Evolutionary conservation across 306 rosid genomes (phyloP), one percentile per base, ranked within the genome.

Genomic region (Castanea sativa): DNA sequence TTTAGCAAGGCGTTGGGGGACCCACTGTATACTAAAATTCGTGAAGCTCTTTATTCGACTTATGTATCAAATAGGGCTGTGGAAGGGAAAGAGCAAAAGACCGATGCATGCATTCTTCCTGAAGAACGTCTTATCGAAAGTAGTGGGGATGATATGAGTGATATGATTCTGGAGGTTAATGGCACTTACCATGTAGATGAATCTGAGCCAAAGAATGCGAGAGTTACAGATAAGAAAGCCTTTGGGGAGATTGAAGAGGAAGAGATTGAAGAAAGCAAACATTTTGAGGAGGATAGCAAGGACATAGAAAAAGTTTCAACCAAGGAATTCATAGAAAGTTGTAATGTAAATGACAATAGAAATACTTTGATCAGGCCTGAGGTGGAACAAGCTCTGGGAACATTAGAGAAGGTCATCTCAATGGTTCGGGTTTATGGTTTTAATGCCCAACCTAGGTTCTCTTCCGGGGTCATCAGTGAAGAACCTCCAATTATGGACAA

Each of bases 301-400:
- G 77, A 69, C 60, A 75, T 61, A 68, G 56, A 79, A 30, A 68
- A 63, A 52, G 57, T 55, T 74, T 25, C 78, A 73, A 43, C 63
- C n/a, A 72, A 78, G 74, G 77, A 83, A 69, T 75, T 68, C 25
- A 63, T 43, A 25, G 77, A 82, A 80, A 81, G 64, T 61, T 58
- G 49, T 83, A 58, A 58, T 25, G 23, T 35, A 12, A 82, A 82
- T 58, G 84, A 71, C 35, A 86, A 72, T 61, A 88, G 76, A 76
- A 84, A 86, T 76, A 58, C 78, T 56, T 2, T 58, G 20, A 73
- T 92, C 32, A 89, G 96, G 49, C 76, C 92, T 41, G 91, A 90
- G 74, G 98, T 96, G 79, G 88, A 85, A 82, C 80, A 80, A 73
- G 98, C 98, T 86, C 74, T 93, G 61, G 89, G 83, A 83, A 96